Percentiles rank a stretch among this genome's conserved stretches.
Evolutionary conservation across 768 basidiomycete genomes (phyloP).

Genomic region (Leucocoprinus birnbaumii): DNA sequence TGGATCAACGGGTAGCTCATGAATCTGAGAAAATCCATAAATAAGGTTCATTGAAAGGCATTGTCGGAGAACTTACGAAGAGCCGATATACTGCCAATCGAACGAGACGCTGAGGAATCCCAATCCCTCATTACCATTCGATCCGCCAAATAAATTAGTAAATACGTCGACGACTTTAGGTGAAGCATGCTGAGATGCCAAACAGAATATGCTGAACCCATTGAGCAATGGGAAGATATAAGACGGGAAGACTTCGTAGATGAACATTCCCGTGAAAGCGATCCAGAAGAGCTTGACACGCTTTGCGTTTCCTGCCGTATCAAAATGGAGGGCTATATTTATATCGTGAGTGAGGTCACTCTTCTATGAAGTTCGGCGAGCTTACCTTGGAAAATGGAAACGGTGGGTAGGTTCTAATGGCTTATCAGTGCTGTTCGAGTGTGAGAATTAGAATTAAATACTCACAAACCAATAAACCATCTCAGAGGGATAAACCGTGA

Average conservation of each 20-base stretch:
- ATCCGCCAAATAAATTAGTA: slow-evolving; percentile 66
- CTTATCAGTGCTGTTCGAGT: neutral
- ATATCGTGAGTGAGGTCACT: neutral
- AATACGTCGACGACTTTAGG: slow-evolving; percentile 43
- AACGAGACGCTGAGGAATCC: slow-evolving; percentile 60
- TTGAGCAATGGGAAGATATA: slow-evolving; percentile 66
- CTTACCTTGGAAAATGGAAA: slow-evolving; percentile 57
- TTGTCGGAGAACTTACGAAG: slow-evolving; percentile 23
- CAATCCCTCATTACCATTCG: slow-evolving; percentile 65
- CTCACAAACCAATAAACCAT: slow-evolving; percentile 60
- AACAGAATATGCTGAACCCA: slow-evolving; percentile 57
- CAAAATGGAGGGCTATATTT: slow-evolving; percentile 45
- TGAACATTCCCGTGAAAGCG: slow-evolving; percentile 48
- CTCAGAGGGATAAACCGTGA: slow-evolving; percentile 60
- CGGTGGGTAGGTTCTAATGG: slow-evolving; percentile 50
- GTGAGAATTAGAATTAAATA: slow-evolving; percentile 1
- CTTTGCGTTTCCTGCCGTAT: slow-evolving; percentile 38
- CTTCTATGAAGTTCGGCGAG: neutral
- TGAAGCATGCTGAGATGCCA: slow-evolving; percentile 49
- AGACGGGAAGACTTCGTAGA: slow-evolving; percentile 50
- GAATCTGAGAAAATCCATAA: slow-evolving; percentile 25
- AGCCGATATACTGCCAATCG: slow-evolving; percentile 68
- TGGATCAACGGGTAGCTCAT: slow-evolving; percentile 54
- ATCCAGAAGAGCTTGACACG: slow-evolving; percentile 52
- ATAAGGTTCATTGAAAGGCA: neutral